Percentiles rank a stretch among this genome's conserved stretches.
Evolutionary conservation across 352 stramenopile genomes (phyloP).

Genomic region (Globisporangium spiculum): DNA sequence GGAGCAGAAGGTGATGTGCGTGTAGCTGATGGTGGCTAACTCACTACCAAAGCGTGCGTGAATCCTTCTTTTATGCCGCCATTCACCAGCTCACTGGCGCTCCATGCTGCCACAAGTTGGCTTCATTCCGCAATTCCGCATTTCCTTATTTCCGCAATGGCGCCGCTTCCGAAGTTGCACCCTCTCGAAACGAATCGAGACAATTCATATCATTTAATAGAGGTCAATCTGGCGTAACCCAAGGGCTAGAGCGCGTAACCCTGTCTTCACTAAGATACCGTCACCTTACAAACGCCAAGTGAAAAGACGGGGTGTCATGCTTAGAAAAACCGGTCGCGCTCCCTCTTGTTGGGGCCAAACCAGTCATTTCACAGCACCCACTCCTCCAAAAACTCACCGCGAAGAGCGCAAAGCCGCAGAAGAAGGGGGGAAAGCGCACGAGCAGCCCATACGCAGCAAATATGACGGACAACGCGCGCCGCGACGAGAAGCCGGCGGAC

Average conservation of each 20-base stretch:
- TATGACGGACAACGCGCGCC: conserved; percentile 45
- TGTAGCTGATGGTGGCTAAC: neutral
- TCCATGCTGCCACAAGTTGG: neutral
- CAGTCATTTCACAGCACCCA: conserved; percentile 39
- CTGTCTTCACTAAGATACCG: neutral
- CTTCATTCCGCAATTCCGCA: neutral
- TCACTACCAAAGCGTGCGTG: neutral
- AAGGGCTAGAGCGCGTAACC: neutral
- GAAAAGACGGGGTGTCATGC: conserved; percentile 23
- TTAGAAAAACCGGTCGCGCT: conserved; percentile 22
- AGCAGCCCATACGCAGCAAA: conserved; percentile 3
- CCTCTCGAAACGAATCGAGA: neutral
- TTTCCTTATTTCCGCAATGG: neutral
- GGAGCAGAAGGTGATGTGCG: neutral
- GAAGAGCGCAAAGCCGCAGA: conserved; percentile 10
- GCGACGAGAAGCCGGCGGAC: conserved; percentile 84
- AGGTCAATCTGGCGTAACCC: neutral
- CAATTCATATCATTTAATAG: conserved; percentile 5
- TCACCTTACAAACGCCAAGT: conserved; percentile 27
- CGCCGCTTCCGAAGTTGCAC: conserved; percentile 5
- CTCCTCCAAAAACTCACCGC: conserved; percentile 3
- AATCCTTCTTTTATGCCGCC: neutral
- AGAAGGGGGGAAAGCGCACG: conserved; percentile 12
- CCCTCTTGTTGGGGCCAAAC: conserved; percentile 24
- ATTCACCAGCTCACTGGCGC: neutral